Conservation (phyloP, 1,284 basidiomycete species). For the Malassezia sp. region DNA sequence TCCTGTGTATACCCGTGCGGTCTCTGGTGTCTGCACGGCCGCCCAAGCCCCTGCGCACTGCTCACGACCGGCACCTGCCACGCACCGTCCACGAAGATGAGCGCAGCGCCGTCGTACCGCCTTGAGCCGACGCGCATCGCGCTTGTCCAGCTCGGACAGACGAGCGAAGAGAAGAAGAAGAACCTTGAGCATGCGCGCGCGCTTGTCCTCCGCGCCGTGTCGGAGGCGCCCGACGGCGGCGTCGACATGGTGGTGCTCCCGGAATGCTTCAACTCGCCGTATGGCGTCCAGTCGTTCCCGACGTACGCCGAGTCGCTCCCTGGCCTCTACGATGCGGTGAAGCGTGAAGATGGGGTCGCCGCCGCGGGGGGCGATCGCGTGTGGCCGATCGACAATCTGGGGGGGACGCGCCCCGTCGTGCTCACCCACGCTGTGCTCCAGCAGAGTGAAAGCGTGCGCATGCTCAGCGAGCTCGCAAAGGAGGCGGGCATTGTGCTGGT, state of each 20-base stretch:
- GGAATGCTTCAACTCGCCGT: constrained; percentile 98
- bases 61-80: neutral
- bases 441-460: constrained; percentile 63
- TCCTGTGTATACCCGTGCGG: no score
- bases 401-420: constrained; percentile 50
- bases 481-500: constrained; percentile 75
- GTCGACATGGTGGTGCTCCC: constrained; percentile 48
- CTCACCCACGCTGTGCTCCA: constrained; percentile 49
- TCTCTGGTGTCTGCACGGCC: no score
- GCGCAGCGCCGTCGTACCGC: constrained; percentile 15
- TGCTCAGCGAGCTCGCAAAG: constrained; percentile 71
- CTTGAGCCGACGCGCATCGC: constrained; percentile 30
- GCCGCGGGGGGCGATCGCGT: constrained; percentile 21
- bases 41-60: neutral
- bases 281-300: constrained; percentile 59
- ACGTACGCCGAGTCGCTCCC: constrained; percentile 41
- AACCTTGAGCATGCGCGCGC: constrained; percentile 34
- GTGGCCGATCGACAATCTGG: constrained; percentile 30
- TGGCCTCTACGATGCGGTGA: constrained; percentile 29
- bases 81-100: neutral
- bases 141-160: constrained; percentile 39
- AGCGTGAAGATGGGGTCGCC: constrained; percentile 25
- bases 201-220: constrained; percentile 12
- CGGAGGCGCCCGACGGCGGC: constrained; percentile 11
- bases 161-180: constrained; percentile 31